These are phyloP conservation scores for Fusarium anthophilum DNA, from an alignment of 2,329 filamentous ascomycete genomes.

Conservation along the genomic window DNA sequence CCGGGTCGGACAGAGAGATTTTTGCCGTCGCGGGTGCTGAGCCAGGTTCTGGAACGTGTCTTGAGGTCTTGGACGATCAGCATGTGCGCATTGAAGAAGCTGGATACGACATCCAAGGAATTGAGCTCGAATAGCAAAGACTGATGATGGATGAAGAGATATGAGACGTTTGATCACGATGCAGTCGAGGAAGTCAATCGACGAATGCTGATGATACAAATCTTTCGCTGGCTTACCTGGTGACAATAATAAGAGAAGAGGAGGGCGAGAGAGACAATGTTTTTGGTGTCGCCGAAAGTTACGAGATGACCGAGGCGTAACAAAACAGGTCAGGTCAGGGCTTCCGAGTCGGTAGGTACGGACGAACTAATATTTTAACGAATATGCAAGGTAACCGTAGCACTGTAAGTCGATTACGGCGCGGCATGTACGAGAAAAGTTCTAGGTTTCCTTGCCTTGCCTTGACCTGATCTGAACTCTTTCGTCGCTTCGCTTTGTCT, in stretches of 20 bases:
- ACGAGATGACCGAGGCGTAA: constrained; percentile 17
- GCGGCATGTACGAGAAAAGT: constrained; percentile 1
- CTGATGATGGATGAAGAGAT: background rate
- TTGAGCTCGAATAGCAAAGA: constrained; percentile 2
- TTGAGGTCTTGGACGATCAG: constrained; percentile 64
- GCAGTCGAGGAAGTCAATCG: constrained; percentile 10
- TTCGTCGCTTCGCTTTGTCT: background rate
- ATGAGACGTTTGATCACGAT: background rate
- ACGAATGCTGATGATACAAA: constrained; percentile 1
- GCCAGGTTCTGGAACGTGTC: constrained; percentile 54
- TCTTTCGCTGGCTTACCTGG: constrained; percentile 32
- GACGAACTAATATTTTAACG: constrained; percentile 2
- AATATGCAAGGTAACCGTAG: background rate
- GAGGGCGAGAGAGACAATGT: constrained; percentile 12
- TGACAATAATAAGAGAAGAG: constrained; percentile 3
- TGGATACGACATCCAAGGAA: constrained; percentile 23
- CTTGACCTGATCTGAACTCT: constrained; percentile 15
- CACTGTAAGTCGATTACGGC: background rate
- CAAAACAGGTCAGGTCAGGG: constrained; percentile 4
- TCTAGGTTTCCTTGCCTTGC: constrained; percentile 17
- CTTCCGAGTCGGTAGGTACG: constrained; percentile 13
- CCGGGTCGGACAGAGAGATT: constrained; percentile 55
- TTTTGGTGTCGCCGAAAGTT: constrained; percentile 15
- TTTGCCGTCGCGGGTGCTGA: constrained; percentile 45
- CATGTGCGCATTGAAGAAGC: constrained; percentile 49